phyloP scores from a whole-genome alignment of 2,329 filamentous ascomycete species.

The Ceratocystis variospora region DNA sequence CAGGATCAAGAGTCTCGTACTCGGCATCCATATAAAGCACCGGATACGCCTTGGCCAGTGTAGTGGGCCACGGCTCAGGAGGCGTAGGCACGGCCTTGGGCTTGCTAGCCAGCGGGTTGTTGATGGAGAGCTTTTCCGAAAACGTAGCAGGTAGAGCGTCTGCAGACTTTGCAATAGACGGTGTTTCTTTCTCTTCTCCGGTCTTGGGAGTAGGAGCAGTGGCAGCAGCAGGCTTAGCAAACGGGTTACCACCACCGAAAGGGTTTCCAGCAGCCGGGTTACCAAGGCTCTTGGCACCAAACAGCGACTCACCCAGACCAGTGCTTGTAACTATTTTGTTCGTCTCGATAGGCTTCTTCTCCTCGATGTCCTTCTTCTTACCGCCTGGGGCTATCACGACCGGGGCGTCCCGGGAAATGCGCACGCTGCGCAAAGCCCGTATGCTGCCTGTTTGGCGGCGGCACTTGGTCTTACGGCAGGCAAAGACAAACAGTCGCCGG shows the following conservation, averaged over 20 bases:
- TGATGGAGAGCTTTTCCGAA: constrained; percentile 62
- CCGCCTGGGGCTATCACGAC: constrained; percentile 21
- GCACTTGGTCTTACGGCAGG: constrained; percentile 65
- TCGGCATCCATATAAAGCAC: constrained; percentile 77
- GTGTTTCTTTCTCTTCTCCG: background rate
- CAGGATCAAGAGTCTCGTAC: constrained; percentile 68
- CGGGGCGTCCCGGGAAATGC: constrained; percentile 35
- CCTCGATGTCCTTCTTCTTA: constrained; percentile 27
- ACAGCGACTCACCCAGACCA: constrained; percentile 52
- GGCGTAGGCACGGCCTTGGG: constrained; percentile 33
- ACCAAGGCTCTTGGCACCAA: constrained; percentile 45
- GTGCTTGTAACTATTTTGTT: constrained; percentile 24
- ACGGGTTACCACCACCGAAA: constrained; percentile 43
- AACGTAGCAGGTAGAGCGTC: constrained; percentile 46
- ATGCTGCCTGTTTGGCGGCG: constrained; percentile 72
- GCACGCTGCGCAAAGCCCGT: constrained; percentile 56
- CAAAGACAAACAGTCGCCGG: constrained; percentile 73
- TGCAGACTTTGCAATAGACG: constrained; percentile 21
- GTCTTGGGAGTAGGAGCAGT: constrained; percentile 17
- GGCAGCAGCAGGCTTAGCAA: constrained; percentile 33
- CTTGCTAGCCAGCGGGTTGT: constrained; percentile 33
- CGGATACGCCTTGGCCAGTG: constrained; percentile 59
- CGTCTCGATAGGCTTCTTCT: constrained; percentile 26
- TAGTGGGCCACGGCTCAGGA: constrained; percentile 59
- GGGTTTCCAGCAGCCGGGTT: constrained; percentile 33